Base-by-base conservation (phyloP, 805 yeast genomes). In the Sungouiozyma intestinalis region DNA sequence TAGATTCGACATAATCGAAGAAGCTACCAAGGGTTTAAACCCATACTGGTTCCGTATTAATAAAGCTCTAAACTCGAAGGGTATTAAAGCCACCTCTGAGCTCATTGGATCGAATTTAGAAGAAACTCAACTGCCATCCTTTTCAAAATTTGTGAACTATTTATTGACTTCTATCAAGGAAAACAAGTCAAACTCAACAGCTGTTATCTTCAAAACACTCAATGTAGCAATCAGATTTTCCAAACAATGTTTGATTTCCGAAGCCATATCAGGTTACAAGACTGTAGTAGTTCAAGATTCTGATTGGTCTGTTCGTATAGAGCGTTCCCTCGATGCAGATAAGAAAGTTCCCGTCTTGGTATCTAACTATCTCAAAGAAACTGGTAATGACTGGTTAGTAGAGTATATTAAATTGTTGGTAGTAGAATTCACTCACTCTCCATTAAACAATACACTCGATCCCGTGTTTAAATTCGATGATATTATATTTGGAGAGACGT, bases 31-130 rank as follows among this genome's bases (percentile, higher is more conserved):
- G 47, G 97, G 97, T 0, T 63, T 90, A 21, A 79, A 86, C 58
- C 96, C 96, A 0, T 75, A 82, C 57, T 81, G 88, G 85, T 83
- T 78, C 55, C 72, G 72, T 37, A 62, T 80, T 3, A 60, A 68
- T 29, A 71, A 65, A 40, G 66, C 81, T 0, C 62, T 67, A 36
- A 64, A 71, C 0, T 46, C 48, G 1, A 72, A 66, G n/a, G 66
- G 63, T 49, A 69, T 66, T 35, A 33, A 34, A 4, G 49, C 75
- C 0, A 70, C 77, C 0, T 35, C 58, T 3, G 74, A 72, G 19
- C 52, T 73, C 8, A 50, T 74, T 37, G 77, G 76, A 1, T 53
- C 59, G 2, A 60, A 60, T 3, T 49, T 49, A 9, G 49, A 52
- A 6, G 63, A 67, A 9, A 55, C 51, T 0, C 49, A 51, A 15